Base-by-base conservation (phyloP, 2,329 filamentous ascomycete genomes). In the Drechslerella dactyloides region DNA sequence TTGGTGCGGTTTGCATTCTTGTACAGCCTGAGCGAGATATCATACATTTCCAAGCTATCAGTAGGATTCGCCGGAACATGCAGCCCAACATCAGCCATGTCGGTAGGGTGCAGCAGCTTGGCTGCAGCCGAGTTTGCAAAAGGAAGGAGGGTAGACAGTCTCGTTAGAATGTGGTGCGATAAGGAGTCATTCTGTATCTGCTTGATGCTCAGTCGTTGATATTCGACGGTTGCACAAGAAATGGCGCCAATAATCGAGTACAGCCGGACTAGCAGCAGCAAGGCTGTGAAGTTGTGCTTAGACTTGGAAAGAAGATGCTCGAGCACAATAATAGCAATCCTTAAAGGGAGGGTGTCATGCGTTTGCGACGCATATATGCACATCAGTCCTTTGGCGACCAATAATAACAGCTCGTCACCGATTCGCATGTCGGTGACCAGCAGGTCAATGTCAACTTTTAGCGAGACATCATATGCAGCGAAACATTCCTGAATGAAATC, bases 111-210 rank as follows among this genome's bases (percentile, higher is more conserved):
- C 63, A 73, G 57, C 53, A 70, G 42, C 42, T 62, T 70, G 11
- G 57, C 19, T 40, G 59, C 58, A 63, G 66, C 65, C 10, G 63
- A 61, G 13, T 56, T 63, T 37, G 75, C 73, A 46, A 62, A 60
- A 6, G 80, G 80, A 72, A 81, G 79, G 6, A 81, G 74, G 5
- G 77, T 78, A 7, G 80, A 81, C 44, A 81, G 78, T 42, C 80
- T 75, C 53, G 80, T 79, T 42, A 81, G 77, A 1, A 81, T 60
- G 23, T 76, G 77, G 55, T 81, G 80, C 5, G 79, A 78, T 54
- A 81, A 61, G 1, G 80, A 81, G 69, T 81, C 79, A 35, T 78
- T 76, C 69, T 81, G 80, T 42, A 81, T 78, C 65, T 81, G 78
- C 59, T 81, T 81, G 55, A 81, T 76, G 46, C 76, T 76, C 21